Evolutionary conservation across 768 basidiomycete species (phyloP), one percentile per base, ranked within the genome.

Genomic region (Calocybe cyanea): DNA sequence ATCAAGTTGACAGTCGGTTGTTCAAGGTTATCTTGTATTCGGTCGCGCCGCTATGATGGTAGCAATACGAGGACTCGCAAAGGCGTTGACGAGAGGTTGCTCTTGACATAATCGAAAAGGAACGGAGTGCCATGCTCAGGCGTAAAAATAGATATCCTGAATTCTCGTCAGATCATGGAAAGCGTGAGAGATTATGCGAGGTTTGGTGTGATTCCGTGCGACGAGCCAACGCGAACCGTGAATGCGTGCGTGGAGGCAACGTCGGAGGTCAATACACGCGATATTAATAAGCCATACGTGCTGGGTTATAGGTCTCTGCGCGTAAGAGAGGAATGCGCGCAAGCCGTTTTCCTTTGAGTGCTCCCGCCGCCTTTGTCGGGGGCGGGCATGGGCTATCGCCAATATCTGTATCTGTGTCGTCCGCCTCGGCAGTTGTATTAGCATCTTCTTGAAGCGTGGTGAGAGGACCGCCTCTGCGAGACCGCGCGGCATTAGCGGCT

Each of bases 361-460:
- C 63, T 11, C 25, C 25, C 35, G 66, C 62, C 32, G 66, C 68
- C 58, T 85, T 87, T 25, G 74, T 80, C 9, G 85, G 81, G 38
- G 88, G 84, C 2, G 89, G 89, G 66, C 92, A 95, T 4, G 92
- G 92, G 56, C 90, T 92, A 56, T 88, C 89, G 11, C 87, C 89
- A 35, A 89, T 63, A 54, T 89, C 87, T 4, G 78, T 80, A 43
- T 87, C 86, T 35, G 84, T 86, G 46, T 87, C 87, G 32, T 89
- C 87, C 23, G 75, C 76, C 24, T 83, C 81, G 28, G 71, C 67
- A 9, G 77, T 76, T 7, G 70, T 66, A 55, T 80, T 81, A n/a
- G 71, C 72, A 47, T 85, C 84, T 62, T 88, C 87, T 7, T 72
- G 69, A 3, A 92, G 76, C 10, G 87, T 82, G 47, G 72, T 73